These are phyloP conservation scores for Diospyros kaki DNA, from an alignment of 148 eudicot genomes.

Conservation along the genomic window DNA sequence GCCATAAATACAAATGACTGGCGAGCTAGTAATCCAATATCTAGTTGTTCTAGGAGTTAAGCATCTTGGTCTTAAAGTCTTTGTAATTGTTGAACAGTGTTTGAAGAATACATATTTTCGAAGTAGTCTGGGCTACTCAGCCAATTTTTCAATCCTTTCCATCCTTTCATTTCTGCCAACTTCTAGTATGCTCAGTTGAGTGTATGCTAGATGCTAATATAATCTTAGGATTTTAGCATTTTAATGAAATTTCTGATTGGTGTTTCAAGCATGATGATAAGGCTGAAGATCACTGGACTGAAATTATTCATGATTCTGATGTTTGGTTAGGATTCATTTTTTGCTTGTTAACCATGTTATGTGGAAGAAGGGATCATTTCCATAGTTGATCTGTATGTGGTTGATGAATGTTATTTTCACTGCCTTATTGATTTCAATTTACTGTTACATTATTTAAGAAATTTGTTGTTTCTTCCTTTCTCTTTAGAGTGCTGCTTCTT, in stretches of 20 bases:
- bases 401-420: background rate
- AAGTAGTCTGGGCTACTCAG: no score
- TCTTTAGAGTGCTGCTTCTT: background rate
- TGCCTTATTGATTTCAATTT: background rate
- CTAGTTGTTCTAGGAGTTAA: no score
- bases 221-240: no score
- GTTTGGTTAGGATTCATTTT: background rate
- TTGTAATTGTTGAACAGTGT: background rate
- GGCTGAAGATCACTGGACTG: no score
- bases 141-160: no score
- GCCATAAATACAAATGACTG: no score
- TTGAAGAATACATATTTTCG: no score
- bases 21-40: no score
- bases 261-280: no score
- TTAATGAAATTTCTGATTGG: no score
- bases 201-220: no score
- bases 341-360: background rate
- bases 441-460: background rate
- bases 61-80: background rate
- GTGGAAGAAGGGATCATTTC: background rate
- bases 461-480: background rate
- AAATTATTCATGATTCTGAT: background rate
- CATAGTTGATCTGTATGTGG: background rate
- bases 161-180: background rate
- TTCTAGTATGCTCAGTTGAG: no score